These are phyloP conservation scores for Bondarzewia mesenterica DNA, from an alignment of 1,284 basidiomycete genomes.

Conservation along the genomic window DNA sequence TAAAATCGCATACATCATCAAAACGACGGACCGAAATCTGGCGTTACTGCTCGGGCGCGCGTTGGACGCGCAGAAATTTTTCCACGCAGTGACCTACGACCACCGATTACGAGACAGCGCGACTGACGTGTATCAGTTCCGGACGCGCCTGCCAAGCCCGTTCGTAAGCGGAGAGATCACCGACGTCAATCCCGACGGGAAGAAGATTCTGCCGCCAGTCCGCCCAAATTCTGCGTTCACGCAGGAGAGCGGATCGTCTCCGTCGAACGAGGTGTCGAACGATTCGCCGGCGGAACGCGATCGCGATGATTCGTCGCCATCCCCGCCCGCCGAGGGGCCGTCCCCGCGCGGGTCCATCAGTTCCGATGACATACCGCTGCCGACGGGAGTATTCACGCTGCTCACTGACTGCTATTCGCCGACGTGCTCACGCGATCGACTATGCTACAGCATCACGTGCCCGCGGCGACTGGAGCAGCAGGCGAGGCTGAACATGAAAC, in stretches of 20 bases:
- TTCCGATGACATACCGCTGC: constrained; percentile 61
- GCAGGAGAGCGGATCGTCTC: constrained; percentile 24
- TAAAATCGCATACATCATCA: constrained; percentile 95
- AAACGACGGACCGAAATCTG: constrained; percentile 94
- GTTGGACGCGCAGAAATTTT: constrained; percentile 97
- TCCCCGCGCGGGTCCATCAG: constrained; percentile 37
- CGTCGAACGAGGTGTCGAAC: constrained; percentile 23
- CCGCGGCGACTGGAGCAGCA: constrained; percentile 93
- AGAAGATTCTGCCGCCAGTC: constrained; percentile 1
- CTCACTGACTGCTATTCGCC: constrained; percentile 98
- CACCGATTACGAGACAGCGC: constrained; percentile 89
- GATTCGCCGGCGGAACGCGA: constrained; percentile 25
- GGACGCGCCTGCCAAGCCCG: constrained; percentile 63
- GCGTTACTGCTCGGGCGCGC: constrained; percentile 91
- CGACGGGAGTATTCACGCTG: constrained; percentile 94
- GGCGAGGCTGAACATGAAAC: constrained; percentile 86
- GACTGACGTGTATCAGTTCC: constrained; percentile 91
- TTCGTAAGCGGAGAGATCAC: constrained; percentile 70
- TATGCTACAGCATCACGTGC: constrained; percentile 98
- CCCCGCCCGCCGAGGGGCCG: constrained; percentile 24
- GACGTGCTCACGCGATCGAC: constrained; percentile 86
- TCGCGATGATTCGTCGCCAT: constrained; percentile 27
- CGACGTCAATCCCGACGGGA: constrained; percentile 17
- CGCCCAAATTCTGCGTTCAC: constrained; percentile 9
- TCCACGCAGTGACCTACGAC: constrained; percentile 99